Conservation (phyloP, 2,329 filamentous ascomycete species). For the Leptographium radiaticola region DNA sequence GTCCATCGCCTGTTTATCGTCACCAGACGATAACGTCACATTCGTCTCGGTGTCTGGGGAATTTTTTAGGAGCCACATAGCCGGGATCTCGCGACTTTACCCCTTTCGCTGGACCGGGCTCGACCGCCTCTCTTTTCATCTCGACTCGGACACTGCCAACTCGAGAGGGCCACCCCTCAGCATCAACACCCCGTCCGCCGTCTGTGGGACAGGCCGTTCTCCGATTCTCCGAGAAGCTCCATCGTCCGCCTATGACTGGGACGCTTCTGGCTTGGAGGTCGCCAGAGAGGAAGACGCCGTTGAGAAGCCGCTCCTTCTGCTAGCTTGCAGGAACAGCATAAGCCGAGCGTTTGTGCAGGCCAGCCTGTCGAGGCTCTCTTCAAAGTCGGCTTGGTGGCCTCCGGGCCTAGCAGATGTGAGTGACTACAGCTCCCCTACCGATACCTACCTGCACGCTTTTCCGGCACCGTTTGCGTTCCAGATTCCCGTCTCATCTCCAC, state of each 20-base stretch:
- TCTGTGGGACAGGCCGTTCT: neutral
- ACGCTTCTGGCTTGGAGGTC: neutral
- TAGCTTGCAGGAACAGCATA: neutral
- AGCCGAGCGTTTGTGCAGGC: neutral
- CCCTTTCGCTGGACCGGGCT: neutral
- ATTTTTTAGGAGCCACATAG: neutral
- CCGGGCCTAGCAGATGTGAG: conserved; percentile 10
- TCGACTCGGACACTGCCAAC: neutral
- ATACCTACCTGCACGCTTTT: neutral
- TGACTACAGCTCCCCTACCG: neutral
- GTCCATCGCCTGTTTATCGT: neutral
- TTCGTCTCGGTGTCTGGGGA: neutral
- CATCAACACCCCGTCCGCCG: neutral
- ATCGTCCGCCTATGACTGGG: neutral
- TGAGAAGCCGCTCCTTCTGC: neutral
- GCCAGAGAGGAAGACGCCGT: neutral
- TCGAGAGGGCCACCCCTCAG: neutral
- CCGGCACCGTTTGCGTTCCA: neutral
- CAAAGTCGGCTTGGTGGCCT: conserved; percentile 8
- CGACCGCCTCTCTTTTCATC: neutral
- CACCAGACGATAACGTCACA: conserved; percentile 3
- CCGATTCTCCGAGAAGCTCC: no score
- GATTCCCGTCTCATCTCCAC: neutral
- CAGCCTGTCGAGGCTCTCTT: neutral
- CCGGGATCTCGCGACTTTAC: neutral